Evolutionary conservation across 441 rosid species (phyloP), one percentile per base, ranked within the genome.

Genomic region (Eutrema salsugineum): DNA sequence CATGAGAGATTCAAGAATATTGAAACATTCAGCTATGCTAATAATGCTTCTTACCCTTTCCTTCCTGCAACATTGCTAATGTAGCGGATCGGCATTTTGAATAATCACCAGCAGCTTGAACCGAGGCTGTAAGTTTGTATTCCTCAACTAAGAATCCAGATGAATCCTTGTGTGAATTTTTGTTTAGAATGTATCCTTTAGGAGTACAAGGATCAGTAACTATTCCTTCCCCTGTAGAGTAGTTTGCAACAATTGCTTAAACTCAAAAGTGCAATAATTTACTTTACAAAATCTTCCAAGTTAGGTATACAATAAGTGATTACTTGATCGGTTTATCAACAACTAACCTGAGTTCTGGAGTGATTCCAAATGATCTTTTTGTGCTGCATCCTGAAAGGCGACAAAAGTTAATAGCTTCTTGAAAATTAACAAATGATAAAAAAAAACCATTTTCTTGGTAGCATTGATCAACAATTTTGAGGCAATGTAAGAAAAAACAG

Each of bases 31-130:
- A 61, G 61, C 33, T 60, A 51, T 71, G 28, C n/a, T 5, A 30
- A 47, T 17, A 43, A 7, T 19, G 54, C 20, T 28, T 46, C 20
- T 46, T 56, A 92, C 98, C 96, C 72, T 84, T 90, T 82, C 83
- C 98, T 69, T 77, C 82, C 28, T 87, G 89, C 77, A 92, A 79
- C 36, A 87, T 78, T 63, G 32, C 70, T 24, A 81, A 62, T 19
- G 95, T 91, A 59, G 85, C 85, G 50, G 93, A 78, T 78, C 94
- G 88, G 79, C 98, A 92, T 80, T 84, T 79, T 5, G 96, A 88
- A 82, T 83, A 92, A 85, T 90, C 86, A 40, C 98, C 98, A 75
- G 54, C 67, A 27, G 91, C 80, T 54, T 80, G 77, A 68, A 90
- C 71, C 54, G 70, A 47, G 16, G 84, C 58, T 38, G 72, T 8